Conservation (phyloP, 1,284 basidiomycete genomes). For the Papiliotrema fonsecae region DNA sequence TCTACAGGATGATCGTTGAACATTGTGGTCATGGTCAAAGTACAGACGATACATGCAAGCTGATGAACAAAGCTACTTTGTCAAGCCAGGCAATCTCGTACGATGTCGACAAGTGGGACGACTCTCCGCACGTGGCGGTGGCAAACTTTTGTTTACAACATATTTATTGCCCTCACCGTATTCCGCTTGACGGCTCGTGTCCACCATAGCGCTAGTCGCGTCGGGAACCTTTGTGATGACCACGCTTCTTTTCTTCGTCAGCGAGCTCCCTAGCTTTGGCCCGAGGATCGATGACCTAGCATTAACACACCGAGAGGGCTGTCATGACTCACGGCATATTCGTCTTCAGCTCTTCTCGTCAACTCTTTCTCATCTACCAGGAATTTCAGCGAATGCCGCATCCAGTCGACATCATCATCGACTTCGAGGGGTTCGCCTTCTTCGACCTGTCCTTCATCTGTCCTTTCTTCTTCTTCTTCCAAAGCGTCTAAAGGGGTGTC, state of each 20-base stretch:
- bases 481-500: conserved; percentile 31
- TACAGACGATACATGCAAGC: neutral
- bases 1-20: neutral
- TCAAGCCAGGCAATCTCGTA: too few species aligned
- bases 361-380: conserved; percentile 68
- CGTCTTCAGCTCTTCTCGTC: conserved; percentile 71
- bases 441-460: too few species aligned
- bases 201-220: too few species aligned
- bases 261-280: conserved; percentile 42
- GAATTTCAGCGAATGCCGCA: conserved; percentile 70
- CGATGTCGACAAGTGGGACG: too few species aligned
- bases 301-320: neutral
- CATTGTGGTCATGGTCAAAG: neutral
- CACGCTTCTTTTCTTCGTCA: conserved; percentile 15
- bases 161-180: too few species aligned
- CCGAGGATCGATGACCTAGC: conserved; percentile 47
- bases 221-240: neutral
- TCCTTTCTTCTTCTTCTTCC: conserved; percentile 11
- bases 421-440: conserved; percentile 61
- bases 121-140: too few species aligned
- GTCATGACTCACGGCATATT: conserved; percentile 68
- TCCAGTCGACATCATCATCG: conserved; percentile 74
- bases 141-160: too few species aligned
- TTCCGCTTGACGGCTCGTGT: too few species aligned
- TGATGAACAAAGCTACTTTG: neutral